Evolutionary conservation across 1,284 basidiomycete species (phyloP).

Genomic region (Apiotrichum laibachii): DNA sequence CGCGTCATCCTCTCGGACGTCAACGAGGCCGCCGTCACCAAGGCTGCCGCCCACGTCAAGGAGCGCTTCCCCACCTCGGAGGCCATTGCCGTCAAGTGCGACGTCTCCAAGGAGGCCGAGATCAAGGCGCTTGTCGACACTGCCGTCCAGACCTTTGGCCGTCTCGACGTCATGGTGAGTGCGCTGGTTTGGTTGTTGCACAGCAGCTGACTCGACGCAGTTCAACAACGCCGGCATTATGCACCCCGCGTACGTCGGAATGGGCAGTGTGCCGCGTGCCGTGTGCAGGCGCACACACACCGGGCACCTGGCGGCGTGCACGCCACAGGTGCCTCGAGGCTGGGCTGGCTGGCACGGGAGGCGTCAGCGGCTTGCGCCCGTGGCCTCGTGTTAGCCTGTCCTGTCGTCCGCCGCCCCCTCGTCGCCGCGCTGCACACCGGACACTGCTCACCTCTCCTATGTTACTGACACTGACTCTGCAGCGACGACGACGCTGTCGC

Average conservation of each 20-base stretch:
- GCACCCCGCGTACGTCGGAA: constrained; percentile 61
- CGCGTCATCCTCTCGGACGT: constrained; percentile 83
- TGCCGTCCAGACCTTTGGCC: constrained; percentile 78
- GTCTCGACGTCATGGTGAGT: constrained; percentile 85
- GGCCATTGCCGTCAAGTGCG: constrained; percentile 70
- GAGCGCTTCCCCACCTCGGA: constrained; percentile 66
- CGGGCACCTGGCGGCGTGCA: constrained; percentile 10
- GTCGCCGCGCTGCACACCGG: not conserved
- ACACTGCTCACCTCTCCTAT: not conserved
- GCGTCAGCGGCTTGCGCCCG: too few relatives aligned
- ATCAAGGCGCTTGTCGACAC: constrained; percentile 75
- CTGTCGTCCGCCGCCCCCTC: not conserved
- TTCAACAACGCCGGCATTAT: constrained; percentile 96
- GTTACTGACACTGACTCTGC: constrained; percentile 6
- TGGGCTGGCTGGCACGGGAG: not conserved
- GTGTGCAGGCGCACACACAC: constrained; percentile 68
- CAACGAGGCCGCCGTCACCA: constrained; percentile 72
- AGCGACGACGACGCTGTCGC: constrained; percentile 87
- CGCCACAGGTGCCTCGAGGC: not conserved
- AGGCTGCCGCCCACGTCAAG: constrained; percentile 64
- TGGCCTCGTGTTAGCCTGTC: too few relatives aligned
- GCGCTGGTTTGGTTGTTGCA: not conserved
- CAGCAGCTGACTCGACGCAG: constrained; percentile 42
- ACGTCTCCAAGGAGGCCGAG: constrained; percentile 84
- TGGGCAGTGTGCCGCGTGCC: too few relatives aligned